A percentile compares a stretch with the other conserved stretches of the same genome.
Conservation (phyloP, 2,329 filamentous ascomycete species). For the Aureobasidium musti region DNA sequence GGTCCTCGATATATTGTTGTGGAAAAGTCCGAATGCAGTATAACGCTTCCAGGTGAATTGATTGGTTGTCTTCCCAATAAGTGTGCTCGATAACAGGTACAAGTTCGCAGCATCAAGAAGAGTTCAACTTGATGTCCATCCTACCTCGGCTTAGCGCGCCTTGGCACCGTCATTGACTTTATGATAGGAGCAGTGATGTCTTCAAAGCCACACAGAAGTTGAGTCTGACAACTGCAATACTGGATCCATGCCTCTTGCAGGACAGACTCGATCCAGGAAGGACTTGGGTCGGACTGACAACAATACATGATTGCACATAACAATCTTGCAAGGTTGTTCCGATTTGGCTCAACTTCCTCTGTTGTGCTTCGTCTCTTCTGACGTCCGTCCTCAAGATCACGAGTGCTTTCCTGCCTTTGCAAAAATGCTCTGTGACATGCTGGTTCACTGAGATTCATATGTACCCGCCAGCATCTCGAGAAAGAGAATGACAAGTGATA, state of each 20-base stretch:
- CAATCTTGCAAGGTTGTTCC: too few species aligned
- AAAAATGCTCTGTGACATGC: not conserved
- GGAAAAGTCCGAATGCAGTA: not conserved
- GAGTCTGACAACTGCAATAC: not conserved
- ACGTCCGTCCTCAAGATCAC: not conserved
- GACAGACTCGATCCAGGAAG: too few species aligned
- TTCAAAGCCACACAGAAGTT: too few species aligned
- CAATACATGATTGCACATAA: not conserved
- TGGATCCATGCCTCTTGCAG: not conserved
- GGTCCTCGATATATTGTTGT: too few species aligned
- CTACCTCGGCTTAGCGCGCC: not conserved
- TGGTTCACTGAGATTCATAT: not conserved
- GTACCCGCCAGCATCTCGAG: not conserved
- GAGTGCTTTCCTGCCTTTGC: not conserved
- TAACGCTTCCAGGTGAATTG: too few species aligned
- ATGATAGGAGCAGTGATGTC: not conserved
- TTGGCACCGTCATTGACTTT: conserved; percentile 14
- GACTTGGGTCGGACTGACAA: not conserved
- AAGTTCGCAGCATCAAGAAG: not conserved
- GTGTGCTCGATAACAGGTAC: not conserved
- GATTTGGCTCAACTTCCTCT: not conserved
- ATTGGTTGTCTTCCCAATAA: not conserved
- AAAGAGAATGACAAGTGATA: not conserved
- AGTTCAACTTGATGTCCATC: conserved; percentile 1
- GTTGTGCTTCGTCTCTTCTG: not conserved